Conservation (phyloP, 495 filamentous ascomycete genomes). For the Parathielavia appendiculata region DNA sequence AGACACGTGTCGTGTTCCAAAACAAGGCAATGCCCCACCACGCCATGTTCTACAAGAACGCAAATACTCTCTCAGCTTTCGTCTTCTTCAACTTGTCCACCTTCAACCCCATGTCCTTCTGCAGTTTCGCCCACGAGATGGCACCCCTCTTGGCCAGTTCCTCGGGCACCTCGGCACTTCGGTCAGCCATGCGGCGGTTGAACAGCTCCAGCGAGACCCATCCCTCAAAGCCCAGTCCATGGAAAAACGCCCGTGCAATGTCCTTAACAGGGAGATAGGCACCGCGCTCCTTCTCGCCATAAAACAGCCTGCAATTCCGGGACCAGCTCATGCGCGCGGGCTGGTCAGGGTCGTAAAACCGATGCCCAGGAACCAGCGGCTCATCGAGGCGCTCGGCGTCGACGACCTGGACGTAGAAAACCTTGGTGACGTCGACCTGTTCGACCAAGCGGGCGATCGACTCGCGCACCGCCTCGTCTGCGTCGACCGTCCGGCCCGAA, state of each 20-base stretch:
- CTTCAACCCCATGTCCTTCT: conserved; percentile 48
- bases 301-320: conserved; percentile 70
- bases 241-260: conserved; percentile 57
- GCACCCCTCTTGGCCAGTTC: conserved; percentile 62
- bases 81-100: conserved; percentile 36
- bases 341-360: conserved; percentile 59
- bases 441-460: conserved; percentile 54
- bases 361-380: conserved; percentile 58
- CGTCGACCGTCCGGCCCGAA: conserved; percentile 51
- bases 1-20: conserved; percentile 1
- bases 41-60: conserved; percentile 25
- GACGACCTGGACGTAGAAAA: conserved; percentile 77
- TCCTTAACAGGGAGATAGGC: conserved; percentile 68
- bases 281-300: conserved; percentile 63
- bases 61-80: conserved; percentile 19
- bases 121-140: conserved; percentile 57
- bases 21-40: conserved; percentile 28
- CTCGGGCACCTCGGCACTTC: conserved; percentile 46
- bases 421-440: conserved; percentile 58
- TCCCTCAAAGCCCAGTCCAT: conserved; percentile 61
- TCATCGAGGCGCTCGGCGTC: conserved; percentile 61
- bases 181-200: conserved; percentile 56
- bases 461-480: conserved; percentile 51
- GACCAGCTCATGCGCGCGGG: conserved; percentile 75
- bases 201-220: conserved; percentile 82